Evolutionary conservation across 305 asterid species (phyloP).

Genomic region (Petunia hybrid): DNA sequence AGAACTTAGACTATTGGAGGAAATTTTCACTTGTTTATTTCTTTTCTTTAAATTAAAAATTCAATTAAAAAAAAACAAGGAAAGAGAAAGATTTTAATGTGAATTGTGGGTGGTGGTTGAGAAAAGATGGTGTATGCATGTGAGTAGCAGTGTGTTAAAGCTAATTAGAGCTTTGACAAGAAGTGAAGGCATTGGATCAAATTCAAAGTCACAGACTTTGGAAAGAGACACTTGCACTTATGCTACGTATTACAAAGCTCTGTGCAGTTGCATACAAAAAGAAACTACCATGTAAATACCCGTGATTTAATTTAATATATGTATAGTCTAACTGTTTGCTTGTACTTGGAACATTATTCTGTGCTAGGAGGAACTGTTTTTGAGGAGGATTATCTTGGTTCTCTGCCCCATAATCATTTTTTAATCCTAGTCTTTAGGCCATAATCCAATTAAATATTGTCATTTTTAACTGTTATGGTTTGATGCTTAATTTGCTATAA

Average conservation of each 20-base stretch:
- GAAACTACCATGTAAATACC: slow-evolving; percentile 41
- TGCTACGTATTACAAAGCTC: not conserved
- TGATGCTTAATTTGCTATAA: not conserved
- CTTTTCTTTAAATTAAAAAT: not conserved
- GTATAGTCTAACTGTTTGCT: not conserved
- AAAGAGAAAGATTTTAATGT: slow-evolving; percentile 17
- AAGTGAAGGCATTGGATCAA: slow-evolving; percentile 31
- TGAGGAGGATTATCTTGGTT: not conserved
- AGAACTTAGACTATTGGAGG: not conserved
- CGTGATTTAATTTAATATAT: slow-evolving; percentile 36
- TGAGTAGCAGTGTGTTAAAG: slow-evolving; percentile 31
- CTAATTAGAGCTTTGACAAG: slow-evolving; percentile 29
- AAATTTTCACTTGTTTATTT: not conserved
- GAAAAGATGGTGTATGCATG: slow-evolving; percentile 27
- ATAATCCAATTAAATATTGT: no score
- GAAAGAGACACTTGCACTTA: slow-evolving; percentile 4
- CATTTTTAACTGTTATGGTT: not conserved
- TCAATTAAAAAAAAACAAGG: not conserved
- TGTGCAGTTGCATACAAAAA: slow-evolving; percentile 34
- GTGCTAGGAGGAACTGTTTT: not conserved
- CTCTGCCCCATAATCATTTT: not conserved
- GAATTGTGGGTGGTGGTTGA: slow-evolving; percentile 39
- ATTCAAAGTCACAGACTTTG: not conserved
- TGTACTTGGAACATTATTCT: not conserved
- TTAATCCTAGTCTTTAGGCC: not conserved